These are phyloP conservation scores for Aspergillus bertholletiae DNA, from an alignment of 495 filamentous ascomycete genomes.

Conservation along the genomic window DNA sequence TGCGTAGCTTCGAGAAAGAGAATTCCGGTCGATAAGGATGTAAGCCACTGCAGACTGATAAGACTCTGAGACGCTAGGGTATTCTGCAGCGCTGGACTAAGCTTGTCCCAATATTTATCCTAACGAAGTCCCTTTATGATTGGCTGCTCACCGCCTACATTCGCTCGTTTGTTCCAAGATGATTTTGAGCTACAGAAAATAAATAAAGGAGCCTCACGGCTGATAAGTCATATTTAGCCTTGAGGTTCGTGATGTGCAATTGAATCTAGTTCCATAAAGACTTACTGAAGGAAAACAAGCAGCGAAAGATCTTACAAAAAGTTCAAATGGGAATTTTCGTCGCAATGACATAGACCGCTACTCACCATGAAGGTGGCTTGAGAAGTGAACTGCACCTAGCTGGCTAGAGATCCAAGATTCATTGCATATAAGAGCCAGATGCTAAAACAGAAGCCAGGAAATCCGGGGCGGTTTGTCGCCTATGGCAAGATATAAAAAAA, in stretches of 20 bases:
- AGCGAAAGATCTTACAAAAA: background rate
- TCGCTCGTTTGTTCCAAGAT: too few relatives aligned
- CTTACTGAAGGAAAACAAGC: background rate
- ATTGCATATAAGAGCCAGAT: slow-evolving; percentile 4
- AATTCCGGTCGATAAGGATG: too few relatives aligned
- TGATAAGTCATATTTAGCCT: too few relatives aligned
- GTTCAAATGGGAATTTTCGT: background rate
- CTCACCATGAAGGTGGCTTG: background rate
- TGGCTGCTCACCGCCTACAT: background rate
- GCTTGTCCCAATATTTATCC: background rate
- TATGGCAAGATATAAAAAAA: too few relatives aligned
- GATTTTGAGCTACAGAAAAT: too few relatives aligned
- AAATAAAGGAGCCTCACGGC: too few relatives aligned
- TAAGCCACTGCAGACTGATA: too few relatives aligned
- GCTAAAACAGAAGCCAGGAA: background rate
- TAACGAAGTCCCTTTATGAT: background rate
- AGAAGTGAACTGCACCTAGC: background rate
- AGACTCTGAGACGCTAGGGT: too few relatives aligned
- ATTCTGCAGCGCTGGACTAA: background rate
- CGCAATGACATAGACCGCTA: background rate
- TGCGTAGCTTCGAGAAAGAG: too few relatives aligned
- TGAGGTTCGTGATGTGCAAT: background rate
- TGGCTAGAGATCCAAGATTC: slow-evolving; percentile 2
- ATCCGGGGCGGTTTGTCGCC: background rate
- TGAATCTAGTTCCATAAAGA: background rate